Base-by-base conservation (phyloP, 352 stramenopile species). In the Aphanomyces stellatus region DNA sequence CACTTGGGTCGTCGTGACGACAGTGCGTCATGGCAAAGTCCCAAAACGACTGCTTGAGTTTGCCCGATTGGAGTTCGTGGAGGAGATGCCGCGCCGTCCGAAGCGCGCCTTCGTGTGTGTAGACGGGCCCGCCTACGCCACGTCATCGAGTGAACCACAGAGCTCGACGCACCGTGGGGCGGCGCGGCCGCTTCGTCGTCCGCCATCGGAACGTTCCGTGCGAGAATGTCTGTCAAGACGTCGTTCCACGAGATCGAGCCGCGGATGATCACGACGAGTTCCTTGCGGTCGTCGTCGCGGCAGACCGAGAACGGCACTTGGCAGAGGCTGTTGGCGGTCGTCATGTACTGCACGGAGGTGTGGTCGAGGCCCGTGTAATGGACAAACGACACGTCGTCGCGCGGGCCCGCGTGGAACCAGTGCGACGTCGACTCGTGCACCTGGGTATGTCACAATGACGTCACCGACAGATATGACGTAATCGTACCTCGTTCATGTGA, bases 231-330 rank as follows among this genome's bases (percentile, higher is more conserved):
- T 24, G 83, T 91, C 43, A 88, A 72, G 68, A 88, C 88, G 69
- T 91, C 81, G 67, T 90, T 87, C 62, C 89, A 91, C 33, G 78
- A 88, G 63, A 91, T 76, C 51, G 76, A 87, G n/a, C 81, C 83
- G 22, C 83, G 83, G 35, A 90, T 76, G 64, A 75, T 81, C 59
- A 91, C 82, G 70, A 91, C 87, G 72, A 91, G 74, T 66, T 90
- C 77, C 46, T 75, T 76, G 43, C 79, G 79, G 19, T 68, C 51
- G 42, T 73, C 66, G 75, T 91, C 81, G 61, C 84, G 85, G 61
- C 89, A 80, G 55, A 90, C 88, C 46, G 77, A 85, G 64, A 89
- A 90, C 41, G 83, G 83, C 48, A 79, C 74, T 60, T 86, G 78
- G 69, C 90, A 91, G 28, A 91, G 81, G 41, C 80, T 87, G 62